A percentile compares a stretch with the other conserved stretches of the same genome.
phyloP scores from a whole-genome alignment of 2,329 filamentous ascomycete genomes.

The Penicillium sp. region DNA sequence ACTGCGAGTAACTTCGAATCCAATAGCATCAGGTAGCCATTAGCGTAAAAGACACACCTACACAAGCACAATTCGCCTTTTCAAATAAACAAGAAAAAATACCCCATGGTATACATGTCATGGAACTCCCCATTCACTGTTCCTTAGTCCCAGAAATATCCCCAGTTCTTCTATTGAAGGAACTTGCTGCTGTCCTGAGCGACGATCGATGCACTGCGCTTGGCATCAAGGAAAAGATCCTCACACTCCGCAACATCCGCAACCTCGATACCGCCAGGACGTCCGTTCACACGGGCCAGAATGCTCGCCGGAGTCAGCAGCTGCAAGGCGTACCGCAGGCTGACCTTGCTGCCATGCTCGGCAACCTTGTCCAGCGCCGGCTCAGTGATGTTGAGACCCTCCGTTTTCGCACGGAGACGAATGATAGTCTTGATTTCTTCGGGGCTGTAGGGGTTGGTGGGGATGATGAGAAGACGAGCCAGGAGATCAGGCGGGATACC shows the following conservation, averaged over 20 bases:
- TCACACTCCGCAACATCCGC: conserved; percentile 76
- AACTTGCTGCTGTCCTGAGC: conserved; percentile 61
- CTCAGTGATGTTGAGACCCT: conserved; percentile 73
- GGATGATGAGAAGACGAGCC: conserved; percentile 89
- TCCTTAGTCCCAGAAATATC: conserved; percentile 40
- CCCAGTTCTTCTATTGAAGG: conserved; percentile 41
- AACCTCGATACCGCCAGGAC: conserved; percentile 66
- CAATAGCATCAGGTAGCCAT: conserved; percentile 22
- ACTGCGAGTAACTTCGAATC: conserved; percentile 4
- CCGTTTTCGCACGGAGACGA: conserved; percentile 73
- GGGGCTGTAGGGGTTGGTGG: conserved; percentile 80
- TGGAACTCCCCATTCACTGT: conserved; percentile 12
- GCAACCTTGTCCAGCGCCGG: conserved; percentile 82
- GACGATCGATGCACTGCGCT: conserved; percentile 69
- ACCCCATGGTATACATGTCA: conserved; percentile 25
- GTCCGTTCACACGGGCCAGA: conserved; percentile 77
- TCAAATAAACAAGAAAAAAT: conserved; percentile 19
- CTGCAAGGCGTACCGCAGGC: conserved; percentile 87
- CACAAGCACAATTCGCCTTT: conserved; percentile 25
- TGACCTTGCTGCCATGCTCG: conserved; percentile 81
- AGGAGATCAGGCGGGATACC: conserved; percentile 92
- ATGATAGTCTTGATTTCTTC: conserved; percentile 93
- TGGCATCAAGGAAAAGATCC: conserved; percentile 77
- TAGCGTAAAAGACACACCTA: conserved; percentile 21
- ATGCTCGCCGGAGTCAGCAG: conserved; percentile 86